Base-by-base conservation (phyloP, 352 stramenopile genomes). In the Saprolegnia diclina region DNA sequence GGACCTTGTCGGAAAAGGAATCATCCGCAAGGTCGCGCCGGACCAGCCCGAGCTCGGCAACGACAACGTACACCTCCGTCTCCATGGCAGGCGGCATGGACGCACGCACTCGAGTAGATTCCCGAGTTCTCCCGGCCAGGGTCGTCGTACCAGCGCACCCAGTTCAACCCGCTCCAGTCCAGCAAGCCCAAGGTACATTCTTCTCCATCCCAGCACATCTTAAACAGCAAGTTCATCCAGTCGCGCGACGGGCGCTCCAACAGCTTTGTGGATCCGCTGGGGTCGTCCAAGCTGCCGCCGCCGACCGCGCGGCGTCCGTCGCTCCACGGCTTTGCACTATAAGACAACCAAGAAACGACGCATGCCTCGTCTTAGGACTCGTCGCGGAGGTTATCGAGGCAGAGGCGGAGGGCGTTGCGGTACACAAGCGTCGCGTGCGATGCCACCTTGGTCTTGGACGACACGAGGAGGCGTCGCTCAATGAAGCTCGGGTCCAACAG, bases 401-500 rank as follows among this genome's bases (percentile, higher is more conserved):
- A 90, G 55, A 85, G 88, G 54, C 81, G 77, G 14, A 90, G 76
- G 37, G 80, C 83, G 22, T 74, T 73, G 9, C 82, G 80, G 71
- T 90, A 90, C 24, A 90, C 77, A 37, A 81, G 83, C 4, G 82
- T 84, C 18, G 77, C 75, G 65, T 90, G 82, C 48, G 83, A 85
- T 50, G 82, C 82, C 14, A 82, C 74, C 45, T 87, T 87, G 29
- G 77, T 82, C 65, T 86, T 85, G 9, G 82, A 88, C 37, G 78
- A 82, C 45, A 80, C 78, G 63, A 90, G 83, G 22, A 93, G 73
- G 13, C 89, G 81, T 10, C 80, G 82, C 71, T 93, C 85, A 18
- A 93, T 80, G 62, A 91, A 91, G 53, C 83, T 91, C 29, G 85
- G 85, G 45, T 91, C 84, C 32, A 94, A 81, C 64, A 94, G 91